phyloP scores from a whole-genome alignment of 163 green algal species.

The Scenedesmus sp. region DNA sequence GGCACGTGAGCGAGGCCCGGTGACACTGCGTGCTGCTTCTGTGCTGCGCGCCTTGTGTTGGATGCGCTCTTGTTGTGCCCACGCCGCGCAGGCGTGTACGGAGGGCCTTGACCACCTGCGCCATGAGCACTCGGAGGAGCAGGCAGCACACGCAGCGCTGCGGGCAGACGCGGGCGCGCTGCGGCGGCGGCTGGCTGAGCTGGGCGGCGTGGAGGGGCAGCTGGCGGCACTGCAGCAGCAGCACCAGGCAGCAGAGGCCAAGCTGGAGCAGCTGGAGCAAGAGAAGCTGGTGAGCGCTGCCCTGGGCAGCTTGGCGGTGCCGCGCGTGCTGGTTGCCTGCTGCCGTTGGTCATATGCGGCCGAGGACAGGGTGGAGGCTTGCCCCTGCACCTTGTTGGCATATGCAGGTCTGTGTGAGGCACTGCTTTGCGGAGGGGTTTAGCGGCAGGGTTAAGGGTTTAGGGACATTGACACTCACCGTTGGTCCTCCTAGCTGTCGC shows the following conservation, averaged over 20 bases:
- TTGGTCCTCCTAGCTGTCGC: too few relatives aligned
- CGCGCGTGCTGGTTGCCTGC: neutral
- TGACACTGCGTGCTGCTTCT: too few relatives aligned
- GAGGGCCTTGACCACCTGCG: slow-evolving; percentile 18
- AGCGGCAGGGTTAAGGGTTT: too few relatives aligned
- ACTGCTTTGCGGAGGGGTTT: too few relatives aligned
- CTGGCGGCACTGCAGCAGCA: neutral
- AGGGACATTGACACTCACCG: too few relatives aligned
- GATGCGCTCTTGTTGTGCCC: neutral
- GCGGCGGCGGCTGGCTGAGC: neutral
- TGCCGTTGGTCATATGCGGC: too few relatives aligned
- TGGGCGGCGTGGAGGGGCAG: neutral
- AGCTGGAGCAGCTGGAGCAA: slow-evolving; percentile 29
- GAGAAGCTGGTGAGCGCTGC: slow-evolving; percentile 29
- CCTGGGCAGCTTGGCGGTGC: neutral
- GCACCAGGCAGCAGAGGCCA: neutral
- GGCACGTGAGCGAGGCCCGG: too few relatives aligned
- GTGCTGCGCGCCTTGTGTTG: too few relatives aligned
- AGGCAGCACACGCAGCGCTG: neutral
- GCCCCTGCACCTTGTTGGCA: too few relatives aligned
- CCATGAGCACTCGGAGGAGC: neutral
- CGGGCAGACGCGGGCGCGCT: neutral
- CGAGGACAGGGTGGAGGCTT: too few relatives aligned
- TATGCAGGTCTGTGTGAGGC: neutral
- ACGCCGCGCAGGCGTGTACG: neutral